Evolutionary conservation across 2,329 filamentous ascomycete species (phyloP).

Genomic region (Ophiosphaerella narmari): DNA sequence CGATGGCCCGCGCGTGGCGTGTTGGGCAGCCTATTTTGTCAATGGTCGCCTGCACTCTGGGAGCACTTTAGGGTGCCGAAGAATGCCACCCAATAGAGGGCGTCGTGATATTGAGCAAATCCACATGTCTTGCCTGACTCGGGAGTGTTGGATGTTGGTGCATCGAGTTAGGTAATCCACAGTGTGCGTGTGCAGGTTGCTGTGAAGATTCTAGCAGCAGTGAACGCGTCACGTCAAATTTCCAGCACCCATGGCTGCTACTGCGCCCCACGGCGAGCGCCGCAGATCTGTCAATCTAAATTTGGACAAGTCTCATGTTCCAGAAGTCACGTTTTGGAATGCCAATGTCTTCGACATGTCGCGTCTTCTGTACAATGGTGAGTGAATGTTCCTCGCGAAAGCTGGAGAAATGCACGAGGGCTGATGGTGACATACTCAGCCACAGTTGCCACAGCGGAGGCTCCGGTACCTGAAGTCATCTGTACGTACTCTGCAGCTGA

Average conservation of each 20-base stretch:
- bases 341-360: not conserved
- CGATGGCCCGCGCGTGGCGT: constrained; percentile 7
- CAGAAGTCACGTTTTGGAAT: constrained; percentile 11
- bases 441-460: constrained; percentile 6
- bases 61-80: not conserved
- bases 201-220: constrained; percentile 2
- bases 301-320: constrained; percentile 8
- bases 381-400: not conserved
- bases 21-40: not conserved
- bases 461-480: constrained; percentile 10
- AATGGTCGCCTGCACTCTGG: not conserved
- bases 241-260: constrained; percentile 16
- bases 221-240: constrained; percentile 23
- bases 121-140: not conserved
- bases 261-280: constrained; percentile 10
- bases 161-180: no score
- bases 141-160: not conserved
- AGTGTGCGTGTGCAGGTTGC: not conserved
- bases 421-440: constrained; percentile 7
- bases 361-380: not conserved
- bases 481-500: constrained; percentile 13
- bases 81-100: not conserved
- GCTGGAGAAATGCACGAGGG: not conserved
- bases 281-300: constrained; percentile 21
- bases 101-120: not conserved